Percentiles rank a stretch among this genome's conserved stretches.
Conservation (phyloP, 768 basidiomycete genomes). For the Boletus sp. region DNA sequence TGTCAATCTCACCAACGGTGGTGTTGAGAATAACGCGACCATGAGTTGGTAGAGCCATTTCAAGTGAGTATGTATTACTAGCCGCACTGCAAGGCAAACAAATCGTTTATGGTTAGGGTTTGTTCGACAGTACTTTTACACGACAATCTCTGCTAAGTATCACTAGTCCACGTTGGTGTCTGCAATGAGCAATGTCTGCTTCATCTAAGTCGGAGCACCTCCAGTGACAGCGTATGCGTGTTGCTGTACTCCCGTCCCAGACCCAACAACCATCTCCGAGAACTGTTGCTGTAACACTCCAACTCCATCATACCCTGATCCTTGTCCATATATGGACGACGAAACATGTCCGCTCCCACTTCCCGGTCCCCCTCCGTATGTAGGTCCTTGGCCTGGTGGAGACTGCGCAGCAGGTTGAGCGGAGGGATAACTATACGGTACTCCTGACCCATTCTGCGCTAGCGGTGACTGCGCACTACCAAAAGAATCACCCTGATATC, state of each 20-base stretch:
- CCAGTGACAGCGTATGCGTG: slow-evolving; percentile 22
- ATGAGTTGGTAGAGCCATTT: slow-evolving; percentile 81
- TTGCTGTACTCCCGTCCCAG: slow-evolving; percentile 22
- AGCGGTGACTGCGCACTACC: not conserved
- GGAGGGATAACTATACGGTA: slow-evolving; percentile 19
- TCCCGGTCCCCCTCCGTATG: slow-evolving; percentile 21
- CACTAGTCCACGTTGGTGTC: not conserved
- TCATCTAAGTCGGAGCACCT: slow-evolving; percentile 16
- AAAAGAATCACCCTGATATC: slow-evolving; percentile 18
- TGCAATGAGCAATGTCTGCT: not conserved
- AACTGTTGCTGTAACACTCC: slow-evolving; percentile 30
- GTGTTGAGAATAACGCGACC: slow-evolving; percentile 88
- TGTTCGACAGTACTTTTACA: not conserved
- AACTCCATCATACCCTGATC: slow-evolving; percentile 23
- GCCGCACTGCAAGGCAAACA: not conserved
- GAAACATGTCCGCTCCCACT: slow-evolving; percentile 21
- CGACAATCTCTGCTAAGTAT: not conserved
- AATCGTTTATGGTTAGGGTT: slow-evolving; percentile 23
- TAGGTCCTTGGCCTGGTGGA: slow-evolving; percentile 10
- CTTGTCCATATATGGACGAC: slow-evolving; percentile 19
- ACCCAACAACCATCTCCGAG: slow-evolving; percentile 29
- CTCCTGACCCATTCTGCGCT: slow-evolving; percentile 5
- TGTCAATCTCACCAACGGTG: slow-evolving; percentile 82
- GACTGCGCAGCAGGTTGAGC: slow-evolving; percentile 16
- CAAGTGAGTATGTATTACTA: not conserved